Evolutionary conservation across 2,329 filamentous ascomycete genomes (phyloP), one percentile per base, ranked within the genome.

Genomic region (Microdochium nivale): DNA sequence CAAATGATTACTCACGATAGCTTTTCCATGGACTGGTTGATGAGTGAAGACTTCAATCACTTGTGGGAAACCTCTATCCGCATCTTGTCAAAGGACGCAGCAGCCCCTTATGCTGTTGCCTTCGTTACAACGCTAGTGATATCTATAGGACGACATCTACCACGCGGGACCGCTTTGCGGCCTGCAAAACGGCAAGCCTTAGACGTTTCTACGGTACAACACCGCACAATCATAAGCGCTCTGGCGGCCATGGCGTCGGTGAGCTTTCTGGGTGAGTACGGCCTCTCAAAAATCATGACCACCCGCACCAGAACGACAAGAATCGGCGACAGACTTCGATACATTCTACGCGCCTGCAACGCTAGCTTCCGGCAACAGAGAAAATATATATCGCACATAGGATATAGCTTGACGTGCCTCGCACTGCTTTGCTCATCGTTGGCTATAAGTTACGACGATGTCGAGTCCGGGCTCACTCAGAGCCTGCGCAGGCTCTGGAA

Each of bases 41-140:
- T 69, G 4, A 74, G 72, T 0, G 62, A 58, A 24, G 67, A 65
- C 3, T 72, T 77, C 51, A 59, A 63, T n/a, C 52, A 55, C 1
- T 43, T 75, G 25, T 78, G 75, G 75, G 64, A 63, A 3, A 56
- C 60, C 10, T 62, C 69, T 3, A 60, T 72, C 21, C 67, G 67
- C 21, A 55, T 55, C 8, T 52, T 77, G 16, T 68, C 70, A 1
- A 56, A 61, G 9, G 59, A 59, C 7, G 53, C 53, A 4, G 57
- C 57, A 3, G 66, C 65, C 50, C 52, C 63, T 19, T 69, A 71
- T 25, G 65, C 66, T 2, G 51, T 69, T 5, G 57, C 58, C 4
- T 75, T 77, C 49, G 55, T 71, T 35, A 58, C 61, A 11, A 57
- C 58, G 7, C 60, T 65, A 7, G 58, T 76, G 19, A 24, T 44